Percentiles rank a stretch among this genome's conserved stretches.
Evolutionary conservation across 1,284 basidiomycete genomes (phyloP).

Genomic region (Paramarasmius palmivorus): DNA sequence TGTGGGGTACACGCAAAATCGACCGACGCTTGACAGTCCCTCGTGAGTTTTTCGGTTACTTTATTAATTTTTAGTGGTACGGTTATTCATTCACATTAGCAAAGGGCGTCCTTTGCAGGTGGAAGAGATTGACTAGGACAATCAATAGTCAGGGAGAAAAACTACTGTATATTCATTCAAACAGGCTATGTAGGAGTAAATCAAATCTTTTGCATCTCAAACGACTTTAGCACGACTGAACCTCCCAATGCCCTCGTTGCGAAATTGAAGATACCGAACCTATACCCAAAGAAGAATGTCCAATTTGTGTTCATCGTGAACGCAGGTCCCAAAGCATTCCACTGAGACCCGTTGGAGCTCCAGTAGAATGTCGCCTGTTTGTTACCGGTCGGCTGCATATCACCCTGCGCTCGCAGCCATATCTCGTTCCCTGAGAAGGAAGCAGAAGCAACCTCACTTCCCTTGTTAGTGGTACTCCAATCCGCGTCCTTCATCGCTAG

Average conservation of each 20-base stretch:
- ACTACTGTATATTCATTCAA: no score
- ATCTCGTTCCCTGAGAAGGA: slow-evolving; percentile 16
- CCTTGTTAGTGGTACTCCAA: slow-evolving; percentile 21
- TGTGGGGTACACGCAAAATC: no score
- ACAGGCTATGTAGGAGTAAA: no score
- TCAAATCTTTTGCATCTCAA: neutral
- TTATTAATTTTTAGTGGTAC: no score
- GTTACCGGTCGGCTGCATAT: slow-evolving; percentile 17
- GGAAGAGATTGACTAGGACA: no score
- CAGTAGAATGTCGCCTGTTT: slow-evolving; percentile 18
- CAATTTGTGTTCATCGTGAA: slow-evolving; percentile 21
- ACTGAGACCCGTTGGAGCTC: slow-evolving; percentile 17
- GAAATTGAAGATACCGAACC: slow-evolving; percentile 27
- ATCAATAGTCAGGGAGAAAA: no score
- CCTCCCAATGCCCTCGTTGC: slow-evolving; percentile 24
- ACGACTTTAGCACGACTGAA: slow-evolving; percentile 14
- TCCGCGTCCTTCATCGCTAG: slow-evolving; percentile 19
- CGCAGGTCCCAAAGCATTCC: slow-evolving; percentile 13
- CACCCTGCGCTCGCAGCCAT: slow-evolving; percentile 22
- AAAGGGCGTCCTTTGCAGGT: no score
- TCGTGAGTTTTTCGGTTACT: no score
- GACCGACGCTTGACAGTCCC: no score
- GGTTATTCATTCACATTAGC: no score
- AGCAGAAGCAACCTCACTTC: slow-evolving; percentile 19
- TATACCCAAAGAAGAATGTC: slow-evolving; percentile 25